Evolutionary conservation across 805 yeast genomes (phyloP).

Genomic region (Myxozyma melibiosi): DNA sequence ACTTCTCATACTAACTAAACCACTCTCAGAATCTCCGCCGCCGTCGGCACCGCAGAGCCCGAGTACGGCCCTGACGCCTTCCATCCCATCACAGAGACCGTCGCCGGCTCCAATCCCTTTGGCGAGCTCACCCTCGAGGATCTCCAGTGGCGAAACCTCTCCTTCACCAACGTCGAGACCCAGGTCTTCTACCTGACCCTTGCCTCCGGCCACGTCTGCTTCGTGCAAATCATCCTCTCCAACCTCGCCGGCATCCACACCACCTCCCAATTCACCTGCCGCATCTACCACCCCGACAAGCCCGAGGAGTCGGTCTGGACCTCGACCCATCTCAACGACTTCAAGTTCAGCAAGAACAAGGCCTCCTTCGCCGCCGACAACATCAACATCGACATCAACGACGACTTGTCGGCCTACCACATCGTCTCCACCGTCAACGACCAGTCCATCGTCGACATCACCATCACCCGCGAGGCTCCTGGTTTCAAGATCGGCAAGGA

Average conservation of each 20-base stretch:
- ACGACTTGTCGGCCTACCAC: conserved; percentile 54
- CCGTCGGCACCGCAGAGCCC: conserved; percentile 97
- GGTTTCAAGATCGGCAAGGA: conserved; percentile 90
- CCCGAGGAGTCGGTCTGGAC: conserved; percentile 74
- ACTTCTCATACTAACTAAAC: too few relatives aligned
- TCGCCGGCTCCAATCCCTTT: conserved; percentile 59
- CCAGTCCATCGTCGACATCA: conserved; percentile 71
- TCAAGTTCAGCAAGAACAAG: conserved; percentile 55
- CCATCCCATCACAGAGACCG: conserved; percentile 72
- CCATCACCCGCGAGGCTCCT: conserved; percentile 61
- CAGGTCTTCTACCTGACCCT: conserved; percentile 84
- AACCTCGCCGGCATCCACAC: conserved; percentile 79
- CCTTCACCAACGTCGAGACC: conserved; percentile 90
- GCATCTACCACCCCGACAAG: conserved; percentile 62
- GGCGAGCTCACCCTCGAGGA: conserved; percentile 65
- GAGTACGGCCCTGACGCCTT: conserved; percentile 93
- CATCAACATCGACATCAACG: conserved; percentile 62
- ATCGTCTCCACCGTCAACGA: conserved; percentile 65
- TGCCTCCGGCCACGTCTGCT: conserved; percentile 58
- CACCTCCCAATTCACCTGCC: conserved; percentile 87
- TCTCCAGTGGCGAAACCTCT: conserved; percentile 72
- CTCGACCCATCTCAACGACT: conserved; percentile 83
- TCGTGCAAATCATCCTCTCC: conserved; percentile 93
- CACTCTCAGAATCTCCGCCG: conserved; percentile 61
- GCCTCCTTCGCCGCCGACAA: conserved; percentile 77